Conservation (phyloP, 208 protist species). For the Crithidia expoeki region DNA sequence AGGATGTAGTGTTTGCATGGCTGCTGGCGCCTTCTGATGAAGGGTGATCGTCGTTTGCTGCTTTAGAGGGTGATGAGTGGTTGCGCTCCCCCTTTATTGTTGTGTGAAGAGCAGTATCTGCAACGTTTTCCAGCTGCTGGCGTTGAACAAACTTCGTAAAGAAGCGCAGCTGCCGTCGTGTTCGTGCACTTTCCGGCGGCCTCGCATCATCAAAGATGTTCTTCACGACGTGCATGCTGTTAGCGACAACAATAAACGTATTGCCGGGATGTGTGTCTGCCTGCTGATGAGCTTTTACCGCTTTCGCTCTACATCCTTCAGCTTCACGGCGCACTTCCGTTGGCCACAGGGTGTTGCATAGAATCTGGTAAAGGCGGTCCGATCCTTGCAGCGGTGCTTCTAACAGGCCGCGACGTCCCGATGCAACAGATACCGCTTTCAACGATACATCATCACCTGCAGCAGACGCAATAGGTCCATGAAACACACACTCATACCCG, state of each 20-base stretch:
- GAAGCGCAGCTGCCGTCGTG: constrained; percentile 22
- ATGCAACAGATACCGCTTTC: constrained; percentile 9
- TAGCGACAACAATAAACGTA: constrained; percentile 29
- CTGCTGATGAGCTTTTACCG: neutral
- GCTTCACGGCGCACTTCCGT: constrained; percentile 9
- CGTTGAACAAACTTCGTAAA: constrained; percentile 19
- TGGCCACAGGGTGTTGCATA: constrained; percentile 72
- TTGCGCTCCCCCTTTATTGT: no score
- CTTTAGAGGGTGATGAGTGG: no score
- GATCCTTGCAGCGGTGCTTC: constrained; percentile 42
- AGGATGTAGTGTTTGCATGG: neutral
- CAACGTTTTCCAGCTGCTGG: neutral
- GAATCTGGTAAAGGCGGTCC: constrained; percentile 51
- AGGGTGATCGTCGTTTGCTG: no score
- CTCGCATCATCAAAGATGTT: neutral
- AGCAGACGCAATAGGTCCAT: neutral
- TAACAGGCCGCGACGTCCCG: constrained; percentile 40
- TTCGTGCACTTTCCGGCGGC: neutral
- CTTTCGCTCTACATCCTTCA: neutral
- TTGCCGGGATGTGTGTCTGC: neutral
- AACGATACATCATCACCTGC: neutral
- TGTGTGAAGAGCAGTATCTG: no score
- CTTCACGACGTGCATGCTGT: constrained; percentile 13
- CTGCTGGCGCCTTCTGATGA: no score
- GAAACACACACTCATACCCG: constrained; percentile 36